Percentiles rank a stretch among this genome's conserved stretches.
Conservation (phyloP, 2,329 filamentous ascomycete species). For the Zymoseptoria ardabiliae region DNA sequence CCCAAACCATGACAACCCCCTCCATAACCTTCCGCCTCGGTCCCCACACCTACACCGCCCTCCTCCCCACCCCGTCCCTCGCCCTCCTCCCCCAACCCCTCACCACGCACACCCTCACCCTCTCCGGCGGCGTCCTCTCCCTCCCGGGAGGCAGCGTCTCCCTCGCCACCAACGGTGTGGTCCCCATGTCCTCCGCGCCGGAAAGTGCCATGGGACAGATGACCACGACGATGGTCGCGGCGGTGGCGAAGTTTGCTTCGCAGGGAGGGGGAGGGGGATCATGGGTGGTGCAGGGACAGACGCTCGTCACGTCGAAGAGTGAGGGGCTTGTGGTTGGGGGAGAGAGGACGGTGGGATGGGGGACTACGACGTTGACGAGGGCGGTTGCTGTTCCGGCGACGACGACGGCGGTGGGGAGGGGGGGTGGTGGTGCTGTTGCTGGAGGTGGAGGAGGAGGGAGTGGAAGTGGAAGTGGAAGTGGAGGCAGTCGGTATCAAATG, state of each 20-base stretch:
- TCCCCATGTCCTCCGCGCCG: not conserved
- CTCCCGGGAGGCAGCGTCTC: slow-evolving; percentile 1
- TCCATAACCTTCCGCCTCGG: not conserved
- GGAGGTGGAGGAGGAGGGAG: too few species aligned
- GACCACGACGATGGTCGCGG: too few species aligned
- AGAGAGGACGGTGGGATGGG: not conserved
- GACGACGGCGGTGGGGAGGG: too few species aligned
- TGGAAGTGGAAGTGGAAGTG: too few species aligned
- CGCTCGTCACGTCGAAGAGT: not conserved
- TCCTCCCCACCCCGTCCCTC: not conserved
- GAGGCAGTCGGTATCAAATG: not conserved
- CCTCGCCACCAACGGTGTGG: not conserved
- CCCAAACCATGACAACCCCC: not conserved
- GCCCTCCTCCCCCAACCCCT: not conserved
- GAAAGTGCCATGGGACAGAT: not conserved
- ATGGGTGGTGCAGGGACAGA: not conserved
- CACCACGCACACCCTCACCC: slow-evolving; percentile 1
- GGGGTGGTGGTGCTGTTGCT: too few species aligned
- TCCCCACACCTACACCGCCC: slow-evolving; percentile 2
- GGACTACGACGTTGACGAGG: not conserved
- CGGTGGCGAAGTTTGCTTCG: too few species aligned
- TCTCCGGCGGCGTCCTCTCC: not conserved
- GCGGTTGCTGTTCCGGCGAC: not conserved
- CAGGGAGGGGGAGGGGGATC: too few species aligned
- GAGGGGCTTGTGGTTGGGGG: not conserved